Percentiles rank a stretch among this genome's conserved stretches.
phyloP scores from a whole-genome alignment of 2,329 filamentous ascomycete genomes.

The Aquanectria penicillioides region DNA sequence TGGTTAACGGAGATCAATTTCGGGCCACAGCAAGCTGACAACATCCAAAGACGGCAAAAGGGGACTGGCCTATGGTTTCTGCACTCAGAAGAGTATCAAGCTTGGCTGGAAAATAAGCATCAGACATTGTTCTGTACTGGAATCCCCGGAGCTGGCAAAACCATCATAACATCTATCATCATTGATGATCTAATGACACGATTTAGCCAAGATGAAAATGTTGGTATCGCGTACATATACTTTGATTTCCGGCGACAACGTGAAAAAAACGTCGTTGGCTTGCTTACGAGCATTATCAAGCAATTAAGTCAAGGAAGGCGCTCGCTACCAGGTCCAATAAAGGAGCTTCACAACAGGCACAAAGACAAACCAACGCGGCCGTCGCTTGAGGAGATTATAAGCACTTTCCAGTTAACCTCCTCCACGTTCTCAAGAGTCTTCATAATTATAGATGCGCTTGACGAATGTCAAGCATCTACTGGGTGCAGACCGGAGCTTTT shows the following conservation, averaged over 20 bases:
- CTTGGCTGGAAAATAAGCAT: background rate
- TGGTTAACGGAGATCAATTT: too few relatives aligned
- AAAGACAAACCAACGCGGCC: background rate
- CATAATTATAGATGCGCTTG: conserved; percentile 9
- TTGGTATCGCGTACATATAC: background rate
- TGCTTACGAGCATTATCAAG: conserved; percentile 46
- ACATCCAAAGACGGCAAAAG: background rate
- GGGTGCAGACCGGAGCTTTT: background rate
- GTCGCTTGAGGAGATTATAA: conserved; percentile 7
- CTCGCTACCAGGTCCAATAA: background rate
- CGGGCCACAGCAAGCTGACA: too few relatives aligned
- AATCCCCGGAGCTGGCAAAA: background rate
- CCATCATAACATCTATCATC: background rate
- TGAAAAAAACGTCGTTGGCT: conserved; percentile 34
- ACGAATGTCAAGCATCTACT: background rate
- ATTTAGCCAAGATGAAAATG: background rate
- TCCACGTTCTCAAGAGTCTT: background rate
- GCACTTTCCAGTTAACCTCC: background rate
- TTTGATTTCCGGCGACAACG: background rate
- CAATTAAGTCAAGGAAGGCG: conserved; percentile 40
- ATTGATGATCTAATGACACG: background rate
- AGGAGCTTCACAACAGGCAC: background rate
- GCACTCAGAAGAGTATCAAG: background rate
- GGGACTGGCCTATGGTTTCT: background rate
- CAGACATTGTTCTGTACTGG: background rate